phyloP scores from a whole-genome alignment of 2,329 filamentous ascomycete genomes.

The Arthrinium puccinioides region DNA sequence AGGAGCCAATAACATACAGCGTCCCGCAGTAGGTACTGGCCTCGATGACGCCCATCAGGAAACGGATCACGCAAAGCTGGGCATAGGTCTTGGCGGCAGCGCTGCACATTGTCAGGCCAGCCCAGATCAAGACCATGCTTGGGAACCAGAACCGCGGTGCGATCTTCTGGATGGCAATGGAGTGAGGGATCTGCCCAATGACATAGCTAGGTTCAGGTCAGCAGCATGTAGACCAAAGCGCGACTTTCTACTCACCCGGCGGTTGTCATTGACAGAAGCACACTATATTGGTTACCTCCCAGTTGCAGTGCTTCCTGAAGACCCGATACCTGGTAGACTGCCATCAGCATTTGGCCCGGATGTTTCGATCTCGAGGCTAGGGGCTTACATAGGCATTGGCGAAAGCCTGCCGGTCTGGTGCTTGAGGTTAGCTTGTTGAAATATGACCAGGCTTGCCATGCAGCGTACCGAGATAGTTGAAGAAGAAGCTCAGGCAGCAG shows the following conservation, averaged over 20 bases:
- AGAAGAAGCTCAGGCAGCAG: conserved; percentile 26
- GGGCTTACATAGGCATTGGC: conserved; percentile 31
- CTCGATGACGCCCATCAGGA: conserved; percentile 36
- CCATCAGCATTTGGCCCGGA: neutral
- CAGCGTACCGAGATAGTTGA: conserved; percentile 25
- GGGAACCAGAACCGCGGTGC: conserved; percentile 40
- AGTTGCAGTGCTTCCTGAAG: conserved; percentile 29
- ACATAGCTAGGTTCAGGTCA: conserved; percentile 21
- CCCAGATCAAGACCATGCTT: conserved; percentile 39
- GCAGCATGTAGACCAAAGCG: conserved; percentile 29
- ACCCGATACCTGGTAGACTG: conserved; percentile 20
- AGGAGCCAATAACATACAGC: conserved; percentile 43
- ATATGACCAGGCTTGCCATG: neutral
- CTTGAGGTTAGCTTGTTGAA: too few relatives aligned
- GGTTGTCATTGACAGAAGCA: conserved; percentile 24
- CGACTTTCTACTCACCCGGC: conserved; percentile 27
- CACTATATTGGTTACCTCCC: conserved; percentile 30
- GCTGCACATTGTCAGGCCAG: conserved; percentile 28
- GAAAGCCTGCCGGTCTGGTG: conserved; percentile 30
- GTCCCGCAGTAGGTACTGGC: conserved; percentile 38
- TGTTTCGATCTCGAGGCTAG: neutral
- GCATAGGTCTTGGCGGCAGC: conserved; percentile 22
- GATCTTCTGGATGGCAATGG: conserved; percentile 39
- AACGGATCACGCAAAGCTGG: conserved; percentile 31
- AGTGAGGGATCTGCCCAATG: conserved; percentile 35